Conservation (phyloP, 2,329 filamentous ascomycete species). For the Rachicladosporium sp. region DNA sequence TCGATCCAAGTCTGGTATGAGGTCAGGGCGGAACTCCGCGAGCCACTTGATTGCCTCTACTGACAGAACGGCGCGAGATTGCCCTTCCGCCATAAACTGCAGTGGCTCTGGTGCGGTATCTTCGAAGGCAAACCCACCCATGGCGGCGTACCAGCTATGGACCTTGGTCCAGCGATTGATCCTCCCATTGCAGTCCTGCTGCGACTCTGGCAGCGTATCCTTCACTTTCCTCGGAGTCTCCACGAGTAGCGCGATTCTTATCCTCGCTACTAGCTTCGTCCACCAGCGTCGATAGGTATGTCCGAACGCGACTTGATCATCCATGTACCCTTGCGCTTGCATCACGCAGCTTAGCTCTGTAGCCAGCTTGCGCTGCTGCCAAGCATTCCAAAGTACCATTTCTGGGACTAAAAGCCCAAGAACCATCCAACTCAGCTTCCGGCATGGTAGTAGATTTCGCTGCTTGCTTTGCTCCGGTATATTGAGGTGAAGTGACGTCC, state of each 20-base stretch:
- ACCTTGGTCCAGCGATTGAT: conserved; percentile 8
- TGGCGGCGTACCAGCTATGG: conserved; percentile 11
- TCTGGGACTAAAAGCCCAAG: conserved; percentile 9
- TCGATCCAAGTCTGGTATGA: conserved; percentile 1
- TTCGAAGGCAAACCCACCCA: conserved; percentile 11
- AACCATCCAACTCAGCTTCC: conserved; percentile 7
- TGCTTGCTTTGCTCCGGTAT: conserved; percentile 6
- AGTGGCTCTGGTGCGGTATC: not conserved
- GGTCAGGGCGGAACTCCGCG: not conserved
- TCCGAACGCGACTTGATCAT: no score
- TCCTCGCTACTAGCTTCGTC: no score
- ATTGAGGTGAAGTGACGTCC: conserved; percentile 11
- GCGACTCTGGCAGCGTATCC: no score
- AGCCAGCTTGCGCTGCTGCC: not conserved
- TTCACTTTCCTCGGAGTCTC: no score
- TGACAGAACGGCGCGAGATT: not conserved
- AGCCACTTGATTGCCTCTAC: not conserved
- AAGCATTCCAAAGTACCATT: conserved; percentile 4
- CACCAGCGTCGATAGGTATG: no score
- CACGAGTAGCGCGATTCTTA: no score
- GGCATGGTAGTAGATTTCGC: conserved; percentile 2
- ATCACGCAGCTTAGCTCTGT: conserved; percentile 1
- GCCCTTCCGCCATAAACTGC: not conserved
- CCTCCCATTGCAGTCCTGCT: not conserved
- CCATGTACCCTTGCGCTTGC: conserved; percentile 1